Evolutionary conservation across 306 rosid genomes (phyloP).

Genomic region (Dryas octopetala): DNA sequence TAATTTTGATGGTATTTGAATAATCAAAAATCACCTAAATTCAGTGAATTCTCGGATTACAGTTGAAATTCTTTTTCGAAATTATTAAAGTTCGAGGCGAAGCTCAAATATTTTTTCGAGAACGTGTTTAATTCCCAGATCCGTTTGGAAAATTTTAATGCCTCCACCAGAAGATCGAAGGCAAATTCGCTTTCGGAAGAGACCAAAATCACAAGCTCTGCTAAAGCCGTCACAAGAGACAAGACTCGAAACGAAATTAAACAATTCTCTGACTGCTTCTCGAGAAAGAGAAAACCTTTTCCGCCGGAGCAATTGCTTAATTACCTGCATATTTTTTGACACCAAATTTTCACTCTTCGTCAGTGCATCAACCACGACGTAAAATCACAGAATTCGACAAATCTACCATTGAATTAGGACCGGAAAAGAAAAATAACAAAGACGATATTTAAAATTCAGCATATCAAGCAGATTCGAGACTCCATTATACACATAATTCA

Average conservation of each 20-base stretch:
- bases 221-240: too few relatives aligned
- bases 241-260: neutral
- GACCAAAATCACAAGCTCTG: neutral
- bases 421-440: neutral
- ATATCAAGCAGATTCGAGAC: neutral
- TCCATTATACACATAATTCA: neutral
- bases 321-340: neutral
- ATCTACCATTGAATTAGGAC: slow-evolving; percentile 37
- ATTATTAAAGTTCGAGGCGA: too few relatives aligned
- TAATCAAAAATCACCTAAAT: neutral
- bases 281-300: neutral
- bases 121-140: slow-evolving; percentile 36
- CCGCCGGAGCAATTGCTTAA: neutral
- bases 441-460: neutral
- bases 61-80: slow-evolving; percentile 8
- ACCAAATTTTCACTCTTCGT: neutral
- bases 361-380: neutral
- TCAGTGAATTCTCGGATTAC: neutral
- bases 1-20: slow-evolving; percentile 32
- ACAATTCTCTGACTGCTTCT: slow-evolving; percentile 8
- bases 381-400: slow-evolving; percentile 26
- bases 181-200: slow-evolving; percentile 39
- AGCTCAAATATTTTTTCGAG: too few relatives aligned
- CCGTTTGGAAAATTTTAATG: slow-evolving; percentile 20
- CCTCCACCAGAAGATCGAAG: slow-evolving; percentile 46